These are phyloP conservation scores for Tuber brumale DNA, from an alignment of 495 filamentous ascomycete species.

Conservation along the genomic window DNA sequence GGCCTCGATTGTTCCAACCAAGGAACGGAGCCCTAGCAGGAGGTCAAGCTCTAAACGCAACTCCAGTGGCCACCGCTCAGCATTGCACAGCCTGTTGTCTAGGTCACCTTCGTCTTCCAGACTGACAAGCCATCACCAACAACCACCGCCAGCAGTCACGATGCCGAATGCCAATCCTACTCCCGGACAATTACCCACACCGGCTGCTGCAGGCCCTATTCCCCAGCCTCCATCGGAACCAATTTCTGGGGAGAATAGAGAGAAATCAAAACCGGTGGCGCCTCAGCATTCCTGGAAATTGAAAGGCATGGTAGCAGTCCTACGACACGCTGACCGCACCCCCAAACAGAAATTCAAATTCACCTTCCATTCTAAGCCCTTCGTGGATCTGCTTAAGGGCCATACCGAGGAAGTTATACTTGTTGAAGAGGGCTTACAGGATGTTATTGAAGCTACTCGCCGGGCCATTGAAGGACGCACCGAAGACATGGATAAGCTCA, in stretches of 20 bases:
- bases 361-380: conserved; percentile 94
- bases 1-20: conserved; percentile 30
- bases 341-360: conserved; percentile 99
- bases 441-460: conserved; percentile 77
- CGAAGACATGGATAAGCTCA: conserved; percentile 83
- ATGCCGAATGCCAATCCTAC: conserved; percentile 39
- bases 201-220: conserved; percentile 33
- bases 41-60: conserved; percentile 34
- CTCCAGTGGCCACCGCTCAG: conserved; percentile 41
- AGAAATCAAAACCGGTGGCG: conserved; percentile 63
- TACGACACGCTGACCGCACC: conserved; percentile 91
- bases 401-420: conserved; percentile 95
- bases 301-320: conserved; percentile 96
- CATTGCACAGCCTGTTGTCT: conserved; percentile 52
- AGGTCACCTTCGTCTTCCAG: conserved; percentile 41
- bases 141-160: conserved; percentile 41
- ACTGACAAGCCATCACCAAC: conserved; percentile 49
- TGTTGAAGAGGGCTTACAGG: conserved; percentile 81
- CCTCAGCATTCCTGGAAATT: conserved; percentile 95
- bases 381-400: conserved; percentile 85
- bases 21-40: conserved; percentile 38
- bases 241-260: conserved; percentile 42
- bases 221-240: conserved; percentile 41
- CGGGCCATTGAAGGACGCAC: conserved; percentile 65
- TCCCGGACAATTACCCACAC: conserved; percentile 26